Conservation (phyloP, 352 stramenopile genomes). For the Globisporangium iwayamae region DNA sequence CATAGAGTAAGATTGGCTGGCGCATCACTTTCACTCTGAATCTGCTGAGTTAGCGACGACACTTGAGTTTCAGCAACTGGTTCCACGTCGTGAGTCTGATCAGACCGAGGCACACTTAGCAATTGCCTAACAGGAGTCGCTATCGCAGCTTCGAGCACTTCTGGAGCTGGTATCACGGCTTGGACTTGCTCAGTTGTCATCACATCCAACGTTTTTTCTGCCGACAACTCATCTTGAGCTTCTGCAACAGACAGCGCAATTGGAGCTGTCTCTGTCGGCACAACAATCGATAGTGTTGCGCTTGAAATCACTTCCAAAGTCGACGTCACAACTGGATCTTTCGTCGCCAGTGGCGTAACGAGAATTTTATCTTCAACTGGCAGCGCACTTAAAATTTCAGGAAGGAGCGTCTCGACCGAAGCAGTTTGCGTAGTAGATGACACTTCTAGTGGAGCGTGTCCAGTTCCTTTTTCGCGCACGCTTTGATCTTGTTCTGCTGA, state of each 20-base stretch:
- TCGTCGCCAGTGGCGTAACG: not conserved
- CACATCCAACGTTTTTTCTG: not conserved
- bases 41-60: not conserved
- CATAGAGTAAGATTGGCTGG: not conserved
- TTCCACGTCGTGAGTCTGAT: not conserved
- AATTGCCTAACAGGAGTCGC: not conserved
- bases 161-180: too few species aligned
- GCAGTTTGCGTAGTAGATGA: not conserved
- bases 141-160: not conserved
- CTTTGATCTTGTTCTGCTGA: not conserved
- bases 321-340: not conserved
- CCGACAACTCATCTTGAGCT: not conserved
- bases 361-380: not conserved
- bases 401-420: not conserved
- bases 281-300: not conserved
- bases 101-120: not conserved
- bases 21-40: not conserved
- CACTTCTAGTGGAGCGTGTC: not conserved
- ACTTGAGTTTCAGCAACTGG: not conserved
- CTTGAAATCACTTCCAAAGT: not conserved
- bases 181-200: too few species aligned
- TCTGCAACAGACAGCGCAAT: not conserved
- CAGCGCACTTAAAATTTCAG: not conserved
- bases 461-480: not conserved
- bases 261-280: not conserved